phyloP scores from a whole-genome alignment of 2,329 filamentous ascomycete species.

The Alternaria brassicae region DNA sequence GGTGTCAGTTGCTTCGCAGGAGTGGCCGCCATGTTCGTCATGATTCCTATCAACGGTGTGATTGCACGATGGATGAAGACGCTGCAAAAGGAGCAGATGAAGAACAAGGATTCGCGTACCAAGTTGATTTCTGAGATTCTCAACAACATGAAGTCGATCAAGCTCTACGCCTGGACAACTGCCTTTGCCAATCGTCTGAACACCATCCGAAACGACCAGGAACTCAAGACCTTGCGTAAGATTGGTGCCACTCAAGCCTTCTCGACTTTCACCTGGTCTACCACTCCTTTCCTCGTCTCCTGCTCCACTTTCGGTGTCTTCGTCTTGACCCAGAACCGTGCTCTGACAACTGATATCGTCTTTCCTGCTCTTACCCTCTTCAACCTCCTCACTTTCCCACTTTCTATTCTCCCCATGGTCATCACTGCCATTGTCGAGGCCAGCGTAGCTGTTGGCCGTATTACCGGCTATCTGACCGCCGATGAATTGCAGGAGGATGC shows the following conservation, averaged over 20 bases:
- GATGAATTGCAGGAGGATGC: constrained; percentile 92
- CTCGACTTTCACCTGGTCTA: constrained; percentile 98
- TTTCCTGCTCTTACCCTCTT: constrained; percentile 93
- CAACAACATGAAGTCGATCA: constrained; percentile 99
- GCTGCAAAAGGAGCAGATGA: constrained; percentile 96
- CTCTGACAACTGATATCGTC: constrained; percentile 91
- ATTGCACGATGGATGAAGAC: constrained; percentile 94
- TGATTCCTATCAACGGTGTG: constrained; percentile 94
- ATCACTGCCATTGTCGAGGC: constrained; percentile 97
- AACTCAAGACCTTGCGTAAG: constrained; percentile 92
- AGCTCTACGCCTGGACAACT: constrained; percentile 95
- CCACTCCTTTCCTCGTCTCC: constrained; percentile 95
- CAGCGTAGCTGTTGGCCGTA: constrained; percentile 84
- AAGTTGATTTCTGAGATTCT: constrained; percentile 95
- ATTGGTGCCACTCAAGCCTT: constrained; percentile 94
- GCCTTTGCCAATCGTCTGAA: constrained; percentile 98
- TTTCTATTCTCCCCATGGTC: constrained; percentile 95
- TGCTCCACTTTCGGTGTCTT: constrained; percentile 96
- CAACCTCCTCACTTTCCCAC: constrained; percentile 93
- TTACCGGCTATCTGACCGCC: constrained; percentile 83
- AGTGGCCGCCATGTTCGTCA: constrained; percentile 92
- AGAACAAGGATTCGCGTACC: constrained; percentile 95
- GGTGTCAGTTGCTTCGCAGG: constrained; percentile 95
- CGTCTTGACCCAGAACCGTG: constrained; percentile 79
- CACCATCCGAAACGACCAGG: constrained; percentile 92